Base-by-base conservation (phyloP, 139 green algal genomes). In the Chlamydomonas eustigma region DNA sequence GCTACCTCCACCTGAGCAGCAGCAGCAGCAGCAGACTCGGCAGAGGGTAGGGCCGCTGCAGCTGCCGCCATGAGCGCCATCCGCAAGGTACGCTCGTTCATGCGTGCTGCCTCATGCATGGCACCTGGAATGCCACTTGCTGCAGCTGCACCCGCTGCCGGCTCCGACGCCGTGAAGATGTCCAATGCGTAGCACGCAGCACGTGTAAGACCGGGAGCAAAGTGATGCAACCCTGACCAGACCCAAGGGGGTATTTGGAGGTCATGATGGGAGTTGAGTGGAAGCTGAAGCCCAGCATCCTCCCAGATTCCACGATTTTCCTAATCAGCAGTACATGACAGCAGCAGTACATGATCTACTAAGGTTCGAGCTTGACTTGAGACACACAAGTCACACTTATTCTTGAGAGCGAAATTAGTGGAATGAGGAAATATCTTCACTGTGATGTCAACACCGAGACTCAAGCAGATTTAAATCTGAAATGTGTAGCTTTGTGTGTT, bases 151-250 rank as follows among this genome's bases (percentile, higher is more conserved):
- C 6, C 52, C 18, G 8, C 52, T 28, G 8, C 52, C 12, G 8
- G 22, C 52, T 68, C 52, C 12, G 52, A 68, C 8, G 52, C 52
- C 4, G 52, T 35, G 12, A 68, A 31, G n/a, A 68, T 28, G 52
- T 68, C 52, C 22, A 68, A 28, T 4, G 52, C 8, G 52, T 68
- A 31, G 12, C 22, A 22, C 52, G 52, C 52, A 25, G 22, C 52
- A 5, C 52, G 52, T 28, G 52, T 68, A 6, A 28, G 52, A 22
- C 52, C 52, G 52, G 52, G 52, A 25, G 52, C 52, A 68, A 68
- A 68, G 52, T 68, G 52, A 28, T 68, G 52, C 52, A 68, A 28
- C 6, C 52, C 52, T 31, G 52, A 68, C 52, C 52, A 68, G 12
- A 68, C 52, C 52, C 52, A 68, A 6, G 52, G 6, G n/a, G 52